Evolutionary conservation across 495 filamentous ascomycete species (phyloP).

Genomic region (Filosporella fistucella): DNA sequence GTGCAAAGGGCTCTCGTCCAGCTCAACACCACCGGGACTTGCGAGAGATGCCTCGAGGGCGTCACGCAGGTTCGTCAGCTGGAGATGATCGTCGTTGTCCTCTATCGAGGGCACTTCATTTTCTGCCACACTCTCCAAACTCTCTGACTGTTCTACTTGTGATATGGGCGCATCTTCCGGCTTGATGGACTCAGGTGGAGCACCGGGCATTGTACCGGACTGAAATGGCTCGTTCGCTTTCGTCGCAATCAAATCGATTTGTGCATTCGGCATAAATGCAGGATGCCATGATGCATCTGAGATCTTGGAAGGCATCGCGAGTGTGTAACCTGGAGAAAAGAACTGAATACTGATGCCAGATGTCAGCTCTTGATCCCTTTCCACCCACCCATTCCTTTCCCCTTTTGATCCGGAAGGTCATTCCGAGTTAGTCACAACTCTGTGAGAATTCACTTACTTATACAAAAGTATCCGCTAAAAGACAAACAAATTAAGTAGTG

Average conservation of each 20-base stretch:
- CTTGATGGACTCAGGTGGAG: neutral
- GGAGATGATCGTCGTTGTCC: slow-evolving; percentile 29
- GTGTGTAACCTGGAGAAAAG: slow-evolving; percentile 7
- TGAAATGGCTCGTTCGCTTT: slow-evolving; percentile 8
- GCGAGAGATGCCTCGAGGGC: slow-evolving; percentile 14
- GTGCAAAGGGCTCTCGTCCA: slow-evolving; percentile 23
- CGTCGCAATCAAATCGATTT: slow-evolving; percentile 18
- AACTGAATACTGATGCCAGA: slow-evolving; percentile 18
- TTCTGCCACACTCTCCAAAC: neutral
- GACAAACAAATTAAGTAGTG: slow-evolving; percentile 16
- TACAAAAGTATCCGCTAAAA: slow-evolving; percentile 22
- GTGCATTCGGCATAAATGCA: slow-evolving; percentile 47
- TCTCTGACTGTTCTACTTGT: neutral
- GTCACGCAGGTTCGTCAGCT: slow-evolving; percentile 13
- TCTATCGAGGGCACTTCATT: neutral
- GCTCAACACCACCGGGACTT: slow-evolving; percentile 20
- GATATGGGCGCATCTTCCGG: neutral
- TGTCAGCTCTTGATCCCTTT: slow-evolving; percentile 14
- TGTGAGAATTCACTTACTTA: slow-evolving; percentile 12
- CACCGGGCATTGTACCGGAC: slow-evolving; percentile 7
- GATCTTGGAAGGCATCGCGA: slow-evolving; percentile 18
- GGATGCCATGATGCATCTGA: slow-evolving; percentile 46
- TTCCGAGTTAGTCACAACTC: neutral
- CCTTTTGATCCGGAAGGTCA: neutral
- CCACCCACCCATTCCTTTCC: slow-evolving; percentile 2